A percentile compares a stretch with the other conserved stretches of the same genome.
Evolutionary conservation across 2,329 filamentous ascomycete species (phyloP).

Genomic region (Curvularia verruculosa): DNA sequence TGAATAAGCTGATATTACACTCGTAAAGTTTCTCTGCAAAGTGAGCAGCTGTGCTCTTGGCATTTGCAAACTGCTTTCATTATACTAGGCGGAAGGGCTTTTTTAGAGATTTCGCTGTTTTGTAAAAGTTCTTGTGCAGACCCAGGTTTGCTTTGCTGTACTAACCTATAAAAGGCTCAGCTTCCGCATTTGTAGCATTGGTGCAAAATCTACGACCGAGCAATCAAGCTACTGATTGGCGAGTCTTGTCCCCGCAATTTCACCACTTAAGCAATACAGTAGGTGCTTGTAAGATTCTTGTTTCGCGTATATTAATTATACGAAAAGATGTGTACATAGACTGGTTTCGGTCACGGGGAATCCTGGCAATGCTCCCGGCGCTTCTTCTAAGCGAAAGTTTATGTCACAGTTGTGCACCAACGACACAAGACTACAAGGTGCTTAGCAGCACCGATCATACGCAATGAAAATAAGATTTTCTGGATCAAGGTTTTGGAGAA

Average conservation of each 20-base stretch:
- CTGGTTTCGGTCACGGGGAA: neutral
- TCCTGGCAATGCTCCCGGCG: neutral
- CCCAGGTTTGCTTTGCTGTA: neutral
- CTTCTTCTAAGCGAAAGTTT: neutral
- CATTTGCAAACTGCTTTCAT: neutral
- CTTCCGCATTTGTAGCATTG: neutral
- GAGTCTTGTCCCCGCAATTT: neutral
- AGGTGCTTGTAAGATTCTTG: neutral
- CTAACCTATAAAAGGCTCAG: neutral
- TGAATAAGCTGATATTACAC: neutral
- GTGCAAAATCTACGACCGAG: neutral
- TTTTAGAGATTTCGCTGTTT: neutral
- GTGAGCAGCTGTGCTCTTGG: neutral
- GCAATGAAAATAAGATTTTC: neutral
- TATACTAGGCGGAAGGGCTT: neutral
- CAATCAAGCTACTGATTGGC: neutral
- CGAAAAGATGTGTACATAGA: neutral
- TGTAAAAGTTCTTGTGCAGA: neutral
- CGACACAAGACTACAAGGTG: neutral
- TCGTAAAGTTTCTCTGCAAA: constrained; percentile 51
- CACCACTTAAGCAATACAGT: neutral
- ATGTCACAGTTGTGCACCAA: neutral
- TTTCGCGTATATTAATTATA: neutral
- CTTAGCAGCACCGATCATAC: neutral
- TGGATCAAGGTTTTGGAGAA: neutral